phyloP scores from a whole-genome alignment of 805 yeast genomes.

The Candida hispaniensis region DNA sequence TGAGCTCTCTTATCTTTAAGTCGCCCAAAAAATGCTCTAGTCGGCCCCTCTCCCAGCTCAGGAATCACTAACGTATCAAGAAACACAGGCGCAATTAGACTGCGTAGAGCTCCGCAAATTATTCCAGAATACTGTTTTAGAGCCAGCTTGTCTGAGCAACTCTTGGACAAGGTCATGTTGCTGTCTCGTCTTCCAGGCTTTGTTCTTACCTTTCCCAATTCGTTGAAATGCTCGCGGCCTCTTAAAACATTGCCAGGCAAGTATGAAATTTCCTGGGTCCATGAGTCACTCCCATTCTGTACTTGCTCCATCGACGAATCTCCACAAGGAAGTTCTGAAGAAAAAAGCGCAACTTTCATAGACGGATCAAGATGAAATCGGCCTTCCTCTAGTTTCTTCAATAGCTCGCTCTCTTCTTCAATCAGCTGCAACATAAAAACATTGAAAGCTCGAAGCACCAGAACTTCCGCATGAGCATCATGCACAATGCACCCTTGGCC shows the following conservation, averaged over 20 bases:
- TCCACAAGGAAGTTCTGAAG: constrained; percentile 72
- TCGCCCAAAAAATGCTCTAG: constrained; percentile 26
- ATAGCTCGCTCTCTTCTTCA: not conserved
- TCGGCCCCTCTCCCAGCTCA: constrained; percentile 17
- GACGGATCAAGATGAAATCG: constrained; percentile 35
- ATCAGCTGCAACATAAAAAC: constrained; percentile 44
- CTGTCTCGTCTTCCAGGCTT: constrained; percentile 90
- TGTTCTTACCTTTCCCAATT: constrained; percentile 64
- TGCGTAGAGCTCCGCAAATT: constrained; percentile 25
- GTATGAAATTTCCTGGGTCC: constrained; percentile 11
- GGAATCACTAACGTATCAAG: constrained; percentile 27
- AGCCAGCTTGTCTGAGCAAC: constrained; percentile 80
- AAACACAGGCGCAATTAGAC: constrained; percentile 23
- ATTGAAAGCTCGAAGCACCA: constrained; percentile 64
- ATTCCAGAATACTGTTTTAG: constrained; percentile 41
- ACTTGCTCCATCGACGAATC: constrained; percentile 61
- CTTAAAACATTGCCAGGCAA: constrained; percentile 30
- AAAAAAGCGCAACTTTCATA: constrained; percentile 42
- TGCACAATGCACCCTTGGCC: constrained; percentile 59
- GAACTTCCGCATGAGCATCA: constrained; percentile 84
- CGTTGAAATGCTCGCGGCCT: constrained; percentile 52
- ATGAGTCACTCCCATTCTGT: constrained; percentile 21
- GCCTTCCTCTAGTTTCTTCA: constrained; percentile 14
- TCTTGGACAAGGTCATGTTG: constrained; percentile 57
- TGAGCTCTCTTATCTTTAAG: not conserved